Evolutionary conservation across 225 moss, liverwort and hornwort species (phyloP), one percentile per base, ranked within the genome.

Genomic region (Ulota crispa): DNA sequence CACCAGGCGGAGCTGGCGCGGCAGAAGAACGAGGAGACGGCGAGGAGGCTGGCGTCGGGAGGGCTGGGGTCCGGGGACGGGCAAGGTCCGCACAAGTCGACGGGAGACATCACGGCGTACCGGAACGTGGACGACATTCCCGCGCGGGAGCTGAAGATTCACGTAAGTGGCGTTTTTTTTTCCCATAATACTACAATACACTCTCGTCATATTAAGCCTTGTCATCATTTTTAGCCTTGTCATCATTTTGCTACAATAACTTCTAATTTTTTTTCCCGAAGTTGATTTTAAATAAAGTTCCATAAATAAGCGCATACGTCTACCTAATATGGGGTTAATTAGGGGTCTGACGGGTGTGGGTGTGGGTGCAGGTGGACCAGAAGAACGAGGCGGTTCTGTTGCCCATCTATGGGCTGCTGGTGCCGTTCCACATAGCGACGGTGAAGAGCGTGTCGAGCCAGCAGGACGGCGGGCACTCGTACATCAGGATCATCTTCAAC

Each of bases 371-470:
- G 89, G 96, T 99, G 37, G 99, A 99, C 83, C 95, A 96, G 68
- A 99, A 96, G 87, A 92, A 86, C 81, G 99, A 99, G 61, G 99
- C 99, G 16, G 95, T 99, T 15, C 63, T 99, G 82, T 81, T 99
- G 3, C 99, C 99, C 14, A 81, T 99, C 15, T 96, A 99, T n/a
- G 99, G 99, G 18, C 77, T 92, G 61, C 91, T 96, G 39, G 96
- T 99, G 50, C 99, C 99, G 0, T 99, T 99, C 83, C 99, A 99
- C 87, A 96, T 99, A 70, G 95, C 95, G 57, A 93, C 99, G 0
- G 89, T 99, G 79, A 99, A 99, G 85, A 99, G 99, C 83, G 95
- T 99, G 45, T 92, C 96, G n/a, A 94, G 94, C 20, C 99, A 99
- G 30, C 99, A 99, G 86, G 99, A 99, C 45, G 99, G 99, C 28